Conservation (phyloP, 1,139 yeast species). For the Geotrichum europaeum region DNA sequence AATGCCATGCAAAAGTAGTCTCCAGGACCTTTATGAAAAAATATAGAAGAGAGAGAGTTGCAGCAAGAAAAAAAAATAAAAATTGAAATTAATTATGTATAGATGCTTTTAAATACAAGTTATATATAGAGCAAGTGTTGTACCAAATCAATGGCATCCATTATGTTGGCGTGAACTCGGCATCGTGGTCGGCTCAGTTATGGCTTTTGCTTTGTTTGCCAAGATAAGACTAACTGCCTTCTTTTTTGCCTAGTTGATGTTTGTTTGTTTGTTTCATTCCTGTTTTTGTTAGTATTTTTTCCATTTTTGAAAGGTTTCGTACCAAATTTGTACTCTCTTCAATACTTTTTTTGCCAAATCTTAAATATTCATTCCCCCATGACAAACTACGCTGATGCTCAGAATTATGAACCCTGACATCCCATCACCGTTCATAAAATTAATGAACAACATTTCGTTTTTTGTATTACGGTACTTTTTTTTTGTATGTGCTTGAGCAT, state of each 20-base stretch:
- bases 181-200: no score
- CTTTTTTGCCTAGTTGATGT: not conserved
- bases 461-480: no score
- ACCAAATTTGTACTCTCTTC: not conserved
- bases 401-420: not conserved
- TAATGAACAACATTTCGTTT: not conserved
- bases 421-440: not conserved
- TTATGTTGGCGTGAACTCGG: no score
- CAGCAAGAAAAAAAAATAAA: no score
- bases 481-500: no score
- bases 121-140: no score
- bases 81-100: no score
- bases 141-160: no score
- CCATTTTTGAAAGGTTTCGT: not conserved
- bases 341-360: not conserved
- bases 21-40: no score
- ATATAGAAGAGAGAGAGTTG: no score
- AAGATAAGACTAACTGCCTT: not conserved
- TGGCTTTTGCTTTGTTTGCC: not conserved
- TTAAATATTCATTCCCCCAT: not conserved
- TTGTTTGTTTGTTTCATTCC: not conserved
- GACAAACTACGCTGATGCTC: not conserved
- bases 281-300: not conserved
- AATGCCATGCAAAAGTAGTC: no score
- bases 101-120: no score